Conservation (phyloP, 257 asterid genomes). For the Echium plantagineum region DNA sequence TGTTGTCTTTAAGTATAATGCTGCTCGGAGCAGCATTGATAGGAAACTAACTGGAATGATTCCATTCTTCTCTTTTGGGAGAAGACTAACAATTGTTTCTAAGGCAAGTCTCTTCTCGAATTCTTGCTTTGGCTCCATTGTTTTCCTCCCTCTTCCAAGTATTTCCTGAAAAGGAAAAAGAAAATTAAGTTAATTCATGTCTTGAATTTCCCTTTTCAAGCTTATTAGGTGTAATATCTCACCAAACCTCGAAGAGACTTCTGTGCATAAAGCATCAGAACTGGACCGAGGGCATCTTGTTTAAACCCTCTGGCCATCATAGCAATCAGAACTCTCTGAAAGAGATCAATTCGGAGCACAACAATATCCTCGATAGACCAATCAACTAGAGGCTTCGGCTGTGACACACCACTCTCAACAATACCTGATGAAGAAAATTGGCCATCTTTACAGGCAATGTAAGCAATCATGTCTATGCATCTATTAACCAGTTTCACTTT, state of each 20-base stretch:
- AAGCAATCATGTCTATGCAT: slow-evolving; percentile 63
- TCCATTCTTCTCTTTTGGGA: slow-evolving; percentile 57
- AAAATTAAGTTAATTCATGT: slow-evolving; percentile 1
- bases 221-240: slow-evolving; percentile 31
- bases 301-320: slow-evolving; percentile 78
- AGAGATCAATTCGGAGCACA: slow-evolving; percentile 55
- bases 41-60: slow-evolving; percentile 62
- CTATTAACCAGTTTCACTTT: slow-evolving; percentile 57
- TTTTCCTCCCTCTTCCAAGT: slow-evolving; percentile 62
- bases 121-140: slow-evolving; percentile 56
- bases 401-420: slow-evolving; percentile 17
- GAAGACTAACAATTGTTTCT: slow-evolving; percentile 74
- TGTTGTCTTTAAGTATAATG: slow-evolving; percentile 62
- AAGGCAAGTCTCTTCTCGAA: slow-evolving; percentile 68
- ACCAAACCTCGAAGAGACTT: slow-evolving; percentile 92
- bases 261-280: slow-evolving; percentile 72
- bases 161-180: slow-evolving; percentile 39
- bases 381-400: slow-evolving; percentile 41
- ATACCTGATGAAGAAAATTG: slow-evolving; percentile 27
- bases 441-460: slow-evolving; percentile 58
- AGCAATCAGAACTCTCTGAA: slow-evolving; percentile 66
- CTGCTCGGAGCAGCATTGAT: slow-evolving; percentile 79
- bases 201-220: slow-evolving; percentile 10
- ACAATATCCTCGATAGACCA: slow-evolving; percentile 91
- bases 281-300: slow-evolving; percentile 66